Percentiles rank a stretch among this genome's conserved stretches.
These are phyloP conservation scores for Leucocoprinus leucothites DNA, from an alignment of 768 basidiomycete species.

Conservation along the genomic window DNA sequence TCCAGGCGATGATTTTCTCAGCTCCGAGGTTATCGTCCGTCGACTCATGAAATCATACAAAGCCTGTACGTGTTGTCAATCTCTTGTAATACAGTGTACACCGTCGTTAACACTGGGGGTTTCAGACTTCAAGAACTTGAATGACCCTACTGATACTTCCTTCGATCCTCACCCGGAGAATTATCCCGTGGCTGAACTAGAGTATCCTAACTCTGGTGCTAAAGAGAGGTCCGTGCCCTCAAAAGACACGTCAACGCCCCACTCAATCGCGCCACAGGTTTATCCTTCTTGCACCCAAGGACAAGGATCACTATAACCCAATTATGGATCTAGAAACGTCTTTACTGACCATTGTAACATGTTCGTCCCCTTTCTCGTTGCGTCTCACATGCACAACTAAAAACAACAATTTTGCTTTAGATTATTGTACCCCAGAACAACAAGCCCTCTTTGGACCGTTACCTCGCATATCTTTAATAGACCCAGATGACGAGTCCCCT, in stretches of 20 bases:
- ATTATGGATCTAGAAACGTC: slow-evolving; percentile 75
- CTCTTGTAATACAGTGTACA: too few species aligned
- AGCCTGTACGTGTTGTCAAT: slow-evolving; percentile 39
- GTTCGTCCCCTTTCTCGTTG: slow-evolving; percentile 34
- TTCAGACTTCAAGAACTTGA: slow-evolving; percentile 68
- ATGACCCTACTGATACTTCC: slow-evolving; percentile 56
- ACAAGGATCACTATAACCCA: slow-evolving; percentile 86
- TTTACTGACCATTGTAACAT: slow-evolving; percentile 69
- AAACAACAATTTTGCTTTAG: slow-evolving; percentile 30
- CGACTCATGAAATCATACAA: slow-evolving; percentile 66
- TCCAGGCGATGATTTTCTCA: slow-evolving; percentile 50
- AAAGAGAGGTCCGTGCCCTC: slow-evolving; percentile 54
- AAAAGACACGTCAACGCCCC: neutral
- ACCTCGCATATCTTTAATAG: slow-evolving; percentile 40
- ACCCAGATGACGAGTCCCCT: slow-evolving; percentile 35
- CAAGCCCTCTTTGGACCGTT: slow-evolving; percentile 65
- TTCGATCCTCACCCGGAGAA: slow-evolving; percentile 61
- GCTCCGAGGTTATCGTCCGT: slow-evolving; percentile 63
- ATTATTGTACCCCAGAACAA: slow-evolving; percentile 65
- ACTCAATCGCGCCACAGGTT: slow-evolving; percentile 42
- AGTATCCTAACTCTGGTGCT: slow-evolving; percentile 73
- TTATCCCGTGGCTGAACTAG: slow-evolving; percentile 68
- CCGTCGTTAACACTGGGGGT: too few species aligned
- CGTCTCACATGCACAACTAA: slow-evolving; percentile 1
- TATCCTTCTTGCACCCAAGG: slow-evolving; percentile 74